Percentiles rank a stretch among this genome's conserved stretches.
Evolutionary conservation across 352 stramenopile species (phyloP).

Genomic region (Phytophthora uliginosa): DNA sequence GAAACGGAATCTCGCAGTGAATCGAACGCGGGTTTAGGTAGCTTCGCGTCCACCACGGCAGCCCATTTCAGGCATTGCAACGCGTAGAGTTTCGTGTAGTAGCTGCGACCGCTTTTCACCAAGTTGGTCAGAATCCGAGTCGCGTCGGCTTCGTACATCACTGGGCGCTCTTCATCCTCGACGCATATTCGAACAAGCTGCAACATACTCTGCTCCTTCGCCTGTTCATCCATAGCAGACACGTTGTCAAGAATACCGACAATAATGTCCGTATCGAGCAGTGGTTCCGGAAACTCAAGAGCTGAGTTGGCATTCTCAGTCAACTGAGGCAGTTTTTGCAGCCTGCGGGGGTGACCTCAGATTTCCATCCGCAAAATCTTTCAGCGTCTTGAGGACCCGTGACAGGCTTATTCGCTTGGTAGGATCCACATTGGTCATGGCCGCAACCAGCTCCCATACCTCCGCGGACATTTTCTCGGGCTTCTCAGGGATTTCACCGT

Average conservation of each 20-base stretch:
- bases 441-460: conserved; percentile 26
- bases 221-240: neutral
- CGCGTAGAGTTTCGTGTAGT: conserved; percentile 8
- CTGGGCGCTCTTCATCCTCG: conserved; percentile 1
- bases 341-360: neutral
- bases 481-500: conserved; percentile 22
- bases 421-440: conserved; percentile 27
- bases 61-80: conserved; percentile 16
- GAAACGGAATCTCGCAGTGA: neutral
- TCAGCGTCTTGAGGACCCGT: conserved; percentile 1
- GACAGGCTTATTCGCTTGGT: conserved; percentile 11
- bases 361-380: neutral
- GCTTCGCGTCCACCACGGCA: neutral
- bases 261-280: conserved; percentile 1
- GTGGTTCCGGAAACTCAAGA: neutral
- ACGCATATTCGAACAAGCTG: conserved; percentile 1
- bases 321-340: too few species aligned
- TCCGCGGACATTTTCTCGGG: conserved; percentile 17
- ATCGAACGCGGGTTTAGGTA: conserved; percentile 3
- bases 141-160: conserved; percentile 16
- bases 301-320: neutral
- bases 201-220: conserved; percentile 8
- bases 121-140: neutral
- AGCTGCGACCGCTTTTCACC: neutral
- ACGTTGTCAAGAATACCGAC: conserved; percentile 7